Evolutionary conservation across 148 eudicot species (phyloP), one percentile per base, ranked within the genome.

Genomic region (Camellia lanceoleosa): DNA sequence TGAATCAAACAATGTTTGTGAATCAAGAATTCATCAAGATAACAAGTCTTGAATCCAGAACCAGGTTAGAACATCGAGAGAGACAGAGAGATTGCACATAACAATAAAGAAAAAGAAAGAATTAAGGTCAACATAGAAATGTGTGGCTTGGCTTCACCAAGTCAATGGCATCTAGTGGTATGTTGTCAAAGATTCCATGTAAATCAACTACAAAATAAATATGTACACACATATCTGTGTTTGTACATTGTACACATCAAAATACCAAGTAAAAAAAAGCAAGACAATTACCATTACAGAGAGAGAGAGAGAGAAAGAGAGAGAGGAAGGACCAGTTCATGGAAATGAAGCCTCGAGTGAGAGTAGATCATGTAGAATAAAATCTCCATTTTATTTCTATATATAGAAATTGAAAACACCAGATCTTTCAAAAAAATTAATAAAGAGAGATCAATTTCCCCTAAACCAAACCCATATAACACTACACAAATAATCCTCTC

Each of bases 151-250:
- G 46, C 58, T 9, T 11, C n/a, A 76, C 62, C 11, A 44, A 62
- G 79, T 76, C 79, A 76, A 76, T 61, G 69, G 16, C 70, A 43
- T 63, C 70, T 44, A 61, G 43, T 61, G 56, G 44, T 41, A 44
- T 41, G 69, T 61, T n/a, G 60, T 38, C 52, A 49, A 49, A 49
- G 52, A 49, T 49, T 49, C 52, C 5, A 49, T 49, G 52, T 49
- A 1, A 7, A 76, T 15, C 19, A 46, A 76, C 69, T 76, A 43
- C 68, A 41, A 12, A 30, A 59, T 59, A 59, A 3, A 16, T 59
- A 30, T 49, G 7, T 49, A 49, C 7, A 49, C 7, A 49, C 52
- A 49, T 49, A 49, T 49, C 52, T 49, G 7, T 49, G 52, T 7
- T 7, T 2, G 52, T 49, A 3, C 6, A 49, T 7, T 49, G 52